Base-by-base conservation (phyloP, 352 stramenopile genomes). In the Globisporangium abappressorium region DNA sequence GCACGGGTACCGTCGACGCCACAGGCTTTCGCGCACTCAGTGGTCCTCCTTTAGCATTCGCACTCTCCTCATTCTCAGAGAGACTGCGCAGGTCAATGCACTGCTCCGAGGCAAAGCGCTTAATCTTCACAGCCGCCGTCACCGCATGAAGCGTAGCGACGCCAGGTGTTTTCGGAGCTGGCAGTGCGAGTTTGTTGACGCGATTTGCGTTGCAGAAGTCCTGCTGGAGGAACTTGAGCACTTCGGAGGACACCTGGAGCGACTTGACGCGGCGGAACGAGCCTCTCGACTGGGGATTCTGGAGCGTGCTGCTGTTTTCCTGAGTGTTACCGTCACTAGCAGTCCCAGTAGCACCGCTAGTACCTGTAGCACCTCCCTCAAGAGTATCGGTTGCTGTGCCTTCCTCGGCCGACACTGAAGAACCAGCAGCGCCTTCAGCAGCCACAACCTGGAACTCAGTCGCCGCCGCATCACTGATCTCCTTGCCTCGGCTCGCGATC, bases 141-240 rank as follows among this genome's bases (percentile, higher is more conserved):
- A 55, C 60, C 9, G 62, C 54, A 20, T 62, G 33, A 24, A 65
- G 12, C 4, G 43, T 26, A 2, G 54, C 33, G 36, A 15, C 26
- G 1, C 49, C 62, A 28, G 64, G 33, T 22, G 55, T 60, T 26
- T 70, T 65, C 9, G 33, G 7, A 15, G 34, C 8, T 12, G 15
- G 57, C 9, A 41, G 11, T 5, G 51, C 55, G 11, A 64, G 55
- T 22, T 51, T 55, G 12, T 68, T 60, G 3, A 75, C 64, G 4
- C 78, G 78, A 15, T 71, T 74, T 0, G 75, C 73, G 24, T 72
- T 85, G 61, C 85, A 93, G 60, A 93, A 91, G 47, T 92, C 85
- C 30, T 91, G 85, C 46, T 92, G 77, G 0, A 93, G 75, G 55
- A 92, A 92, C 3, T 74, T 58, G 15, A 93, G 73, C 28, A 93